These are phyloP conservation scores for Nephelium lappaceum DNA, from an alignment of 345 rosid genomes.

Conservation along the genomic window DNA sequence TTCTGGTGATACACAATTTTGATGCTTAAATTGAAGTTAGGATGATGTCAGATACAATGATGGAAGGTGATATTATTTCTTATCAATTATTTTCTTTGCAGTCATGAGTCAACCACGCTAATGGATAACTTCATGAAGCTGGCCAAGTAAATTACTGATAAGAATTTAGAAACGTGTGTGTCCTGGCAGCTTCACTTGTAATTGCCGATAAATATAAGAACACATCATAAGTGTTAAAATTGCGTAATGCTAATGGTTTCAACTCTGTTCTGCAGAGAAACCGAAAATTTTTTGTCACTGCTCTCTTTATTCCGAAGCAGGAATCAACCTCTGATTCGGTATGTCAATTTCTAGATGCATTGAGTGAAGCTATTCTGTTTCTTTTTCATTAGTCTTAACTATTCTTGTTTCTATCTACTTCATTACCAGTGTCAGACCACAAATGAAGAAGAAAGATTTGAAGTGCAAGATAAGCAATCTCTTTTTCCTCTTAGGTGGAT, in stretches of 20 bases:
- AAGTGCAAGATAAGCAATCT: slow-evolving; percentile 90
- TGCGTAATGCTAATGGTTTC: slow-evolving; percentile 25
- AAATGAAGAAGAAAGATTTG: slow-evolving; percentile 98
- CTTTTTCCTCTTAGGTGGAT: slow-evolving; percentile 99
- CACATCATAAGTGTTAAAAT: not conserved
- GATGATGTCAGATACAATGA: not conserved
- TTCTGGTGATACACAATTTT: not conserved
- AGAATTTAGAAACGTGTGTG: slow-evolving; percentile 92
- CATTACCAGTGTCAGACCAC: slow-evolving; percentile 81
- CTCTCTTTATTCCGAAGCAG: slow-evolving; percentile 96
- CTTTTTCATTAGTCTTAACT: slow-evolving; percentile 1
- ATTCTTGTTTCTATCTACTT: slow-evolving; percentile 1
- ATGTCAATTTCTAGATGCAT: slow-evolving; percentile 31
- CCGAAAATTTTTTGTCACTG: slow-evolving; percentile 79
- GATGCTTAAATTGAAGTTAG: not conserved
- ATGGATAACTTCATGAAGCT: slow-evolving; percentile 96
- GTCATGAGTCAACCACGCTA: slow-evolving; percentile 86
- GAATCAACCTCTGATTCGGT: slow-evolving; percentile 94
- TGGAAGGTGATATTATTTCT: slow-evolving; percentile 8
- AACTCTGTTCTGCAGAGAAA: slow-evolving; percentile 64
- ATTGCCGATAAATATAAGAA: slow-evolving; percentile 36
- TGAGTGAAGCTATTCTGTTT: slow-evolving; percentile 8
- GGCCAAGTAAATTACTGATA: slow-evolving; percentile 83
- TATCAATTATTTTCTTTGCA: slow-evolving; percentile 41
- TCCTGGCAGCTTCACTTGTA: slow-evolving; percentile 95